Conservation (phyloP, 129 eudicot genomes). For the Tanacetum coccineum region DNA sequence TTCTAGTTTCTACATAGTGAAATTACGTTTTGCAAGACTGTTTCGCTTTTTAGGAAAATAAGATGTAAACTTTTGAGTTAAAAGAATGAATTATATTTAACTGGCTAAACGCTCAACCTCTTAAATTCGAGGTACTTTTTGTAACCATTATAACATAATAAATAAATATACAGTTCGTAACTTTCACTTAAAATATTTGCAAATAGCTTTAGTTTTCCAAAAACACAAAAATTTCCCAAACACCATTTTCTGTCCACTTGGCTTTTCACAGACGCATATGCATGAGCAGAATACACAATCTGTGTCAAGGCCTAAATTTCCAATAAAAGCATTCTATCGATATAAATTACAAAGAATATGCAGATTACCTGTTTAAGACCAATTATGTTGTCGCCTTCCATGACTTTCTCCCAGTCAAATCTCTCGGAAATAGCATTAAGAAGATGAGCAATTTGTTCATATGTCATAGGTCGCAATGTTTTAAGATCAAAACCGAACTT, state of each 20-base stretch:
- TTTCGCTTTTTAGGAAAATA: too few relatives aligned
- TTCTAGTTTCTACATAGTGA: too few relatives aligned
- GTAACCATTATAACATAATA: background rate
- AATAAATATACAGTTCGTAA: background rate
- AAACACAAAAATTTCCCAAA: background rate
- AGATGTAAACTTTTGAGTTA: too few relatives aligned
- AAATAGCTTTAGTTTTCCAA: background rate
- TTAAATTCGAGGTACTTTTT: background rate
- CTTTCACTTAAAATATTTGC: background rate
- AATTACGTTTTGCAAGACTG: background rate
- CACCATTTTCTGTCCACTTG: background rate
- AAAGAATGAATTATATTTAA: background rate
- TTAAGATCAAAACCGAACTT: slow-evolving; percentile 85
- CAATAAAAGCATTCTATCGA: slow-evolving; percentile 1
- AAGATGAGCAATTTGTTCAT: slow-evolving; percentile 81
- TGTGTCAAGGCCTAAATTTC: background rate
- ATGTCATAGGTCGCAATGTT: slow-evolving; percentile 75
- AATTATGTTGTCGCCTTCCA: slow-evolving; percentile 94
- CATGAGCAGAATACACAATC: background rate
- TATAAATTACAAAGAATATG: background rate
- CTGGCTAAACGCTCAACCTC: background rate
- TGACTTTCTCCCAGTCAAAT: slow-evolving; percentile 91
- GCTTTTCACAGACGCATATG: background rate
- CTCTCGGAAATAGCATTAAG: slow-evolving; percentile 91
- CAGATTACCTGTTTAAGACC: slow-evolving; percentile 82